Conservation (phyloP, 345 rosid species). For the Populus euphratica region DNA sequence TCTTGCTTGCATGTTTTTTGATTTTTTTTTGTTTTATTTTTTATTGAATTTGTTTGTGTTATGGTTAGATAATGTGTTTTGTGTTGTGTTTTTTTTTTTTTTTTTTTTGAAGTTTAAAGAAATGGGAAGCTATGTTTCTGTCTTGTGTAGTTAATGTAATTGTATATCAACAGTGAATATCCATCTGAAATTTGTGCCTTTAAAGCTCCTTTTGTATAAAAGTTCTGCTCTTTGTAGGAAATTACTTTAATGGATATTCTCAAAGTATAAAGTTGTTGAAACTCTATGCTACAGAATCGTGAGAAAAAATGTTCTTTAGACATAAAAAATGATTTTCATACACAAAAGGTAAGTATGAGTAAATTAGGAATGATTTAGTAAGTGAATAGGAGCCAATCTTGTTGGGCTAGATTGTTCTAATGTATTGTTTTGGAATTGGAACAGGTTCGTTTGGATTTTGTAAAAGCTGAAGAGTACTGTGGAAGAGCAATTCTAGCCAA, state of each 20-base stretch:
- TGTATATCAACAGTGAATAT: neutral
- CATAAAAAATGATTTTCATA: neutral
- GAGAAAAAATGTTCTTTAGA: neutral
- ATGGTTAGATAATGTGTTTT: neutral
- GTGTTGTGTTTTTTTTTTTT: neutral
- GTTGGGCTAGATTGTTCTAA: neutral
- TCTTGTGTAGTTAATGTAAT: neutral
- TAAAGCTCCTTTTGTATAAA: neutral
- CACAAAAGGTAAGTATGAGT: neutral
- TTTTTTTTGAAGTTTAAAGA: neutral
- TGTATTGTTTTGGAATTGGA: slow-evolving; percentile 12
- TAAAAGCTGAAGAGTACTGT: slow-evolving; percentile 79
- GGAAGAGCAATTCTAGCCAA: slow-evolving; percentile 66
- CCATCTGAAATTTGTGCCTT: neutral
- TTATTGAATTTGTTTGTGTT: neutral
- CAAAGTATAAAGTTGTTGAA: neutral
- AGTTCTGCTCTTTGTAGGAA: neutral
- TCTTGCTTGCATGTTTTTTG: neutral
- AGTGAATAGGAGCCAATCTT: neutral
- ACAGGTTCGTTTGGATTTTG: slow-evolving; percentile 61
- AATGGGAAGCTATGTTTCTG: neutral
- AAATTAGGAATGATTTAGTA: neutral
- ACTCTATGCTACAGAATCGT: neutral
- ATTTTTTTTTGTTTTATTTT: neutral
- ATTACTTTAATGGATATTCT: neutral